phyloP scores from a whole-genome alignment of 208 protist genomes.

The Leishmania turanica region DNA sequence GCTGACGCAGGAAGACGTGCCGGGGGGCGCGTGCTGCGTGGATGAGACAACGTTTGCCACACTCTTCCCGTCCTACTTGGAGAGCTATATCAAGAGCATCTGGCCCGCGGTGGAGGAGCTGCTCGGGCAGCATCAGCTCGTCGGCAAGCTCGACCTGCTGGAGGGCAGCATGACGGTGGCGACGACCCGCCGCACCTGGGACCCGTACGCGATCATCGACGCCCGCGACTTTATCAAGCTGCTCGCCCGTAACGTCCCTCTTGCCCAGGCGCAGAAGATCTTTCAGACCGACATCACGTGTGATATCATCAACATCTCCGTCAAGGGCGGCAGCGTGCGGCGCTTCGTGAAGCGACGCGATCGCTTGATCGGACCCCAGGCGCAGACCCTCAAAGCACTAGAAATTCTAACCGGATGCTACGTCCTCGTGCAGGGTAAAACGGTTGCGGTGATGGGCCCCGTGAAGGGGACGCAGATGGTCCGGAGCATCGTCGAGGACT shows the following conservation, averaged over 20 bases:
- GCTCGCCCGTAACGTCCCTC: conserved; percentile 95
- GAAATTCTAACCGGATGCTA: conserved; percentile 99
- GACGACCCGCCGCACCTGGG: conserved; percentile 98
- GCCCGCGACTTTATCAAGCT: conserved; percentile 98
- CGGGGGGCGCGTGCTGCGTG: conserved; percentile 88
- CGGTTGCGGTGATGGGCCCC: conserved; percentile 96
- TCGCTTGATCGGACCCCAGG: conserved; percentile 98
- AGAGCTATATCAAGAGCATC: conserved; percentile 97
- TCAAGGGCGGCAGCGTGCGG: conserved; percentile 96
- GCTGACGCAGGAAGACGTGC: conserved; percentile 86
- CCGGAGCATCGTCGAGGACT: conserved; percentile 98
- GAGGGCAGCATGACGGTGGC: conserved; percentile 98
- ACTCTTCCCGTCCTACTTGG: conserved; percentile 98
- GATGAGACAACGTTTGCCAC: conserved; percentile 97
- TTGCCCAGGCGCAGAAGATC: conserved; percentile 97
- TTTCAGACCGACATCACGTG: conserved; percentile 97
- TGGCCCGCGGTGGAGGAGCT: conserved; percentile 95
- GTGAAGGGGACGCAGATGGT: conserved; percentile 97
- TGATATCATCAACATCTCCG: conserved; percentile 99
- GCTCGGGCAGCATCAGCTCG: conserved; percentile 93
- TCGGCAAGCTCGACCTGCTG: conserved; percentile 95
- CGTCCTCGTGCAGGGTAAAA: conserved; percentile 99
- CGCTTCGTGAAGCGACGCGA: conserved; percentile 99
- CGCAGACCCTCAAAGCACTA: conserved; percentile 97
- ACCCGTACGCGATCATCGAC: conserved; percentile 99